Base-by-base conservation (phyloP, 768 basidiomycete genomes). In the Termitomyces sp. region DNA sequence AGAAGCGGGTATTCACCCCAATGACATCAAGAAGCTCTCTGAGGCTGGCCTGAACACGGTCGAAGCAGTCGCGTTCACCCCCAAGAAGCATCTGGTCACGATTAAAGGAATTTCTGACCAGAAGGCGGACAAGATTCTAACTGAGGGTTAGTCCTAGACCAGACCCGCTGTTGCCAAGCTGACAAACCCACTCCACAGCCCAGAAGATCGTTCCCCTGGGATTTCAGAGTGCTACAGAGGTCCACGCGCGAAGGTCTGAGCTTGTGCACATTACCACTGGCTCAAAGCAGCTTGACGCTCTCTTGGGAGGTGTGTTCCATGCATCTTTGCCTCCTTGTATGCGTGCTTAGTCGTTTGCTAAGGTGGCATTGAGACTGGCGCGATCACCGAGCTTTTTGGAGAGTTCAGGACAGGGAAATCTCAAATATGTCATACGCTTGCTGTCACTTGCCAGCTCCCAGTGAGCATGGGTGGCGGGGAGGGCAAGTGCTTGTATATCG, bases 371-470 rank as follows among this genome's bases (percentile, higher is more conserved):
- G 97, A 99, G 76, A 99, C 97, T 17, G 97, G 97, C 41, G 90
- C 95, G 0, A 97, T 99, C 68, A 99, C 97, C 0, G 97, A 99
- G 71, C 77, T 99, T 27, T 98, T 97, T 74, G 97, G 96, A 56
- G 97, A 99, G 75, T 99, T 99, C 73, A 82, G 97, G 62, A 98
- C 97, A 10, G 97, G 97, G 55, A 98, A 99, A 74, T 96, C 93
- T 23, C 97, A 99, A 68, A 82, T 99, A 46, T 98, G 97, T 69
- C 97, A 99, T 69, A 98, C 96, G 0, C 85, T 99, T 45, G 95
- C 97, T 4, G 97, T 98, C 11, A 98, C 97, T 5, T 99, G 97
- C 68, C 96, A 98, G 75, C 82, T 98, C 14, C 97, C 97, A 2
- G 89, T 95, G 42, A 89, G 84, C 65, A 98, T 98, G 95, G 96